These are phyloP conservation scores for Candida silvicultrix DNA, from an alignment of 805 yeast species.

Conservation along the genomic window DNA sequence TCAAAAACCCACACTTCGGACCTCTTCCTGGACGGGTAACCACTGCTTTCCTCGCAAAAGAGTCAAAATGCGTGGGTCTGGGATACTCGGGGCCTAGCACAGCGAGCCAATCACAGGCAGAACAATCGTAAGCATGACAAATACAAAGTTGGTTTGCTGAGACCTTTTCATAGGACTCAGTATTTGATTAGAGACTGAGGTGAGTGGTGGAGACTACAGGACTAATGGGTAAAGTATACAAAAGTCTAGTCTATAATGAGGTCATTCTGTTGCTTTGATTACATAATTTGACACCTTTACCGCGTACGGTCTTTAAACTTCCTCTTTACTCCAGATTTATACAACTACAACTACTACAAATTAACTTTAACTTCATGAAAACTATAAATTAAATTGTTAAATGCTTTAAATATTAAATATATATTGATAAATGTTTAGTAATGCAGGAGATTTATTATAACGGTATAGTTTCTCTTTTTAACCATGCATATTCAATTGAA, in stretches of 20 bases:
- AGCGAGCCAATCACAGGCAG: neutral
- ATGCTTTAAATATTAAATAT: neutral
- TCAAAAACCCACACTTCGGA: neutral
- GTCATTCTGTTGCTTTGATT: neutral
- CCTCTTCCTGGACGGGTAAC: neutral
- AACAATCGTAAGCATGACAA: neutral
- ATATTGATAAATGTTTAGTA: neutral
- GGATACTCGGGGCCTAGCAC: neutral
- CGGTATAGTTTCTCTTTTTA: conserved; percentile 46
- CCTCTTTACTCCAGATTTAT: too few species aligned
- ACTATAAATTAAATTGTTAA: neutral
- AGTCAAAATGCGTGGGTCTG: neutral
- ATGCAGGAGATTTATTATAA: too few species aligned
- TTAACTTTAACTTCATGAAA: too few species aligned
- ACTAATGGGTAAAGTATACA: neutral
- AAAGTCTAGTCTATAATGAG: too few species aligned
- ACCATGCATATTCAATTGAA: conserved; percentile 61
- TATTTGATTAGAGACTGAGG: too few species aligned
- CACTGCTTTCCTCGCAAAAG: too few species aligned
- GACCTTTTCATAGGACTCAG: too few species aligned
- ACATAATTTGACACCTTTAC: neutral
- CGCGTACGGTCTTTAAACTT: neutral
- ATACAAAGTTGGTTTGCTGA: too few species aligned
- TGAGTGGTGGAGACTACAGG: too few species aligned
- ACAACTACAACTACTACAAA: too few species aligned